Base-by-base conservation (phyloP, 306 rosid species). In the Prunus mongolica region DNA sequence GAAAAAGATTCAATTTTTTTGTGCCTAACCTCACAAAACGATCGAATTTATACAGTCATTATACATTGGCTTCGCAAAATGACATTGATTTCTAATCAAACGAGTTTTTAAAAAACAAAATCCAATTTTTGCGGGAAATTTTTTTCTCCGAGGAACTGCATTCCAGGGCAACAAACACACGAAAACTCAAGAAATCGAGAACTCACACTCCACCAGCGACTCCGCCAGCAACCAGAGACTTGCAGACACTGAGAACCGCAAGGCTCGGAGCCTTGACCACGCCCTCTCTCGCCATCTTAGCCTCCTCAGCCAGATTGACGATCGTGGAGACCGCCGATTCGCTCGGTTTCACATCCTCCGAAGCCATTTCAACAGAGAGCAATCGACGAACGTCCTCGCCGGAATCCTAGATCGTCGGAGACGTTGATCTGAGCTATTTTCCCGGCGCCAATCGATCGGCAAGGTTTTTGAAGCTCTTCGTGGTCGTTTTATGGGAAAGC, bases 161-260 rank as follows among this genome's bases (percentile, higher is more conserved):
- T 71, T 63, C 46, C n/a, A 28, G 10, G 41, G 3, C 47, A 57
- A 47, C 2, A 75, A 73, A 10, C 51, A 74, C 14, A 11, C 11
- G 71, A 12, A 62, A 20, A 27, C 16, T 44, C 41, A 45, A 46
- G 67, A 82, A 81, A 86, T 78, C 73, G 76, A 80, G 73, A 74
- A 89, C 99, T 96, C 83, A 96, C 99, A 96, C 92, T 84, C 98
- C 99, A 60, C 99, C 99, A 1, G 99, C 99, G 81, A 96, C 96
- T 20, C 99, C 99, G 74, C 99, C 98, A 5, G 99, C 99, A 12
- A 91, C 82, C 30, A 96, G 96, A 50, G 97, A 92, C 82, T 92
- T 96, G 93, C 97, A 91, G 84, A 92, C 86, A 76, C 86, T 89
- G 19, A 77, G 84, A 12, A 88, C 38, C 0, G 97, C 98, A 65